Evolutionary conservation across 768 basidiomycete genomes (phyloP), one percentile per base, ranked within the genome.

Genomic region (Polyporus arcularius): DNA sequence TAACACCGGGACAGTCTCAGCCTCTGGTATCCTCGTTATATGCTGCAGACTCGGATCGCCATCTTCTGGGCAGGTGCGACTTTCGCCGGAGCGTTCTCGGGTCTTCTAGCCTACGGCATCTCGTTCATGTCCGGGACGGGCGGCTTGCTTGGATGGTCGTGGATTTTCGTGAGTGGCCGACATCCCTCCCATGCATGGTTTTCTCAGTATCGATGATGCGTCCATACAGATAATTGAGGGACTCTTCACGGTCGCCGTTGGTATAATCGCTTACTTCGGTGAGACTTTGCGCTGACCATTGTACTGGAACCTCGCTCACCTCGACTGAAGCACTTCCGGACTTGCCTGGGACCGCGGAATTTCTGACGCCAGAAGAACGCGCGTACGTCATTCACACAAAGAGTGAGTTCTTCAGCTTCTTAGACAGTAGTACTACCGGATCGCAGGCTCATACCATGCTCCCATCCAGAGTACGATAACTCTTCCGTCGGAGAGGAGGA

Each of bases 401-500:
- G 71, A 86, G 84, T 87, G 65, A 30, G 79, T 58, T 4, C n/a
- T 28, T 0, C 11, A 42, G 1, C 0, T 26, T 26, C 14, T 10
- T 3, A 8, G 47, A 15, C 5, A 11, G n/a, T 5, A 11, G 41
- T 21, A 10, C 30, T 46, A 51, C 4, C 14, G 4, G 31, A 42
- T 1, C 35, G 3, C 8, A 3, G 21, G 7, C 46, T 11, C 10
- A 2, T 26, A 6, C 26, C 12, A 2, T 26, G 21, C 15, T 16
- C 21, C 12, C 28, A 30, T 52, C 35, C 53, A 85, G 84, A 82
- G 67, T 84, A 79, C 55, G 78, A 81, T 63, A 82, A 82, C 54
- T 81, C 80, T 0, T 81, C 78, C 28, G 80, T 82, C 0, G 78
- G 82, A 4, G 87, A 85, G 69, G 85, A 85, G 57, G 87, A 90